Percentiles rank a stretch among this genome's conserved stretches.
Evolutionary conservation across 345 rosid genomes (phyloP).

Genomic region (Gossypium thurberi): DNA sequence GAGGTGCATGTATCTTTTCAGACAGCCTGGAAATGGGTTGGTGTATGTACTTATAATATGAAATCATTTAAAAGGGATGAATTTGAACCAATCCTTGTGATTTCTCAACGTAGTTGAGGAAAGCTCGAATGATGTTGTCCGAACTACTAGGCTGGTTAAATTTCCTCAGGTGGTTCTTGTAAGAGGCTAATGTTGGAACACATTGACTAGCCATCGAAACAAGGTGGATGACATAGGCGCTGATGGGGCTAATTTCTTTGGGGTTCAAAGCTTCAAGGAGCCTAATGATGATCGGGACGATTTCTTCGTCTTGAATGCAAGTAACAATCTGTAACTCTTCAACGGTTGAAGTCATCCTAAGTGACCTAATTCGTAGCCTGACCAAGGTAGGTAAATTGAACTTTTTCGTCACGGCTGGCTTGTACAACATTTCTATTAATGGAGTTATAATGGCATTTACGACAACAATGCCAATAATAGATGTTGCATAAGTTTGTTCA

Average conservation of each 20-base stretch:
- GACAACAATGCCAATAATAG: conserved; percentile 14
- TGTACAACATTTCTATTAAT: conserved; percentile 13
- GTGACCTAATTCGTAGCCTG: background rate
- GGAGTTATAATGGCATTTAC: conserved; percentile 20
- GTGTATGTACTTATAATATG: background rate
- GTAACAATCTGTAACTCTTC: conserved; percentile 5
- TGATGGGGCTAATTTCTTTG: background rate
- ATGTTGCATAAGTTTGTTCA: background rate
- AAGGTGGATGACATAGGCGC: conserved; percentile 1
- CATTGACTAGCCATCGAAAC: background rate
- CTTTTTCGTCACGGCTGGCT: background rate
- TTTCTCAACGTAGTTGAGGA: background rate
- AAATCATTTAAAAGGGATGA: background rate
- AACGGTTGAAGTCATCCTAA: background rate
- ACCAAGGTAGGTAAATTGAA: background rate
- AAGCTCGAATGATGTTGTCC: conserved; percentile 7
- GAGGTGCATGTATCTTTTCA: background rate
- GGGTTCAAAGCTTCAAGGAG: conserved; percentile 2
- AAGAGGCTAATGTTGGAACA: background rate
- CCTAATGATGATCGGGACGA: background rate
- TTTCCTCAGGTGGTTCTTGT: background rate
- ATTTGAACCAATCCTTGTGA: background rate
- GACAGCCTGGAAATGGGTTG: background rate
- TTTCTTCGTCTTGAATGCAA: background rate
- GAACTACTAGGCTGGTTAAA: background rate